Conservation (phyloP, 176 grass and related monocot species). For the Microstegium vimineum region DNA sequence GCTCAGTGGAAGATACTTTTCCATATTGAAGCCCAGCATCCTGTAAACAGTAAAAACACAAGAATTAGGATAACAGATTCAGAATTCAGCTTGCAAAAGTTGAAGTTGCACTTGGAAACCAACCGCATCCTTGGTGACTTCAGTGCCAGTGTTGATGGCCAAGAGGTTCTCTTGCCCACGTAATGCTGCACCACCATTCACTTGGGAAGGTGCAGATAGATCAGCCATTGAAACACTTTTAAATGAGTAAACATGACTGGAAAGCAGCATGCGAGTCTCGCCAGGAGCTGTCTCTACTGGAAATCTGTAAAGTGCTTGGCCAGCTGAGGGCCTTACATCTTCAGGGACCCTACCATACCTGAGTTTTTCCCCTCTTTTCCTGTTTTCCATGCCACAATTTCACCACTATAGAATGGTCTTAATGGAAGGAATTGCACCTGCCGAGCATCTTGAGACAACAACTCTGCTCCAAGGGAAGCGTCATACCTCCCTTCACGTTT, state of each 20-base stretch:
- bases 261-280: slow-evolving; percentile 68
- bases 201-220: slow-evolving; percentile 38
- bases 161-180: slow-evolving; percentile 29
- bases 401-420: slow-evolving; percentile 85
- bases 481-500: slow-evolving; percentile 52
- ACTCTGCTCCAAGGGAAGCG: slow-evolving; percentile 62
- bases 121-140: slow-evolving; percentile 43
- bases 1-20: slow-evolving; percentile 69
- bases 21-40: slow-evolving; percentile 55
- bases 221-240: slow-evolving; percentile 79
- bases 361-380: slow-evolving; percentile 79
- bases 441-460: slow-evolving; percentile 83
- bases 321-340: slow-evolving; percentile 85
- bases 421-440: slow-evolving; percentile 96
- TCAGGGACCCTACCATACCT: slow-evolving; percentile 91
- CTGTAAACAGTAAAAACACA: slow-evolving; percentile 31
- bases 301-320: slow-evolving; percentile 86
- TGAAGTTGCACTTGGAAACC: slow-evolving; percentile 21
- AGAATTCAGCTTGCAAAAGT: neutral
- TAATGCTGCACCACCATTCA: slow-evolving; percentile 34
- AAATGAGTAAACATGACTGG: slow-evolving; percentile 88
- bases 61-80: neutral
- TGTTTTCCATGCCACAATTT: slow-evolving; percentile 94
- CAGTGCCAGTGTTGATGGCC: slow-evolving; percentile 40
- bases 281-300: slow-evolving; percentile 68